A percentile compares a stretch with the other conserved stretches of the same genome.
phyloP scores from a whole-genome alignment of 139 green algal species.

The Raphidocelis subcapitata region DNA sequence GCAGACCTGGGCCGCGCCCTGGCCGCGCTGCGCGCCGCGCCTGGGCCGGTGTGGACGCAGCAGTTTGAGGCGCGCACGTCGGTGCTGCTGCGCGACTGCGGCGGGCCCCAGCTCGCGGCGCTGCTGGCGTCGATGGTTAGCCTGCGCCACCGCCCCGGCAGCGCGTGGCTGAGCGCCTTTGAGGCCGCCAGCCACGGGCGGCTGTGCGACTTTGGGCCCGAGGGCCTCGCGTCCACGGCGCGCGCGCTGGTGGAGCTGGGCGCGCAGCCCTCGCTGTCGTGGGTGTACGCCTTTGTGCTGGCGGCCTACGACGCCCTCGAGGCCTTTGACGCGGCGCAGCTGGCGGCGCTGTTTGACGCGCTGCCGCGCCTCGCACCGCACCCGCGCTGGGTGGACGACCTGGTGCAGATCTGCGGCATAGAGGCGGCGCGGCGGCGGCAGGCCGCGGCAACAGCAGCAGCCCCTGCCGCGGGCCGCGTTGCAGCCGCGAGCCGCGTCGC shows the following conservation, averaged over 20 bases:
- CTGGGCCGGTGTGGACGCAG: constrained; percentile 21
- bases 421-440: constrained; percentile 9
- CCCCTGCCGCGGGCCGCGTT: neutral
- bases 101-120: constrained; percentile 2
- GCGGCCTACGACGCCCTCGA: constrained; percentile 40
- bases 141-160: constrained; percentile 13
- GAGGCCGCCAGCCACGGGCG: constrained; percentile 23
- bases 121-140: constrained; percentile 26
- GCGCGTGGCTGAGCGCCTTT: constrained; percentile 3
- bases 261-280: constrained; percentile 33
- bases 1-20: constrained; percentile 15
- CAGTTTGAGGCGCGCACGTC: constrained; percentile 26
- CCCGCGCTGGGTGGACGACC: constrained; percentile 41
- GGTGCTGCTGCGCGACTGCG: constrained; percentile 15
- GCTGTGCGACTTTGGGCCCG: neutral
- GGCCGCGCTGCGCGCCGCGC: constrained; percentile 24
- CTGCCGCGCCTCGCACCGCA: constrained; percentile 39
- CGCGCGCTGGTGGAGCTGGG: constrained; percentile 5
- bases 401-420: constrained; percentile 29
- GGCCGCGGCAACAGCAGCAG: constrained; percentile 11
- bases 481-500: neutral
- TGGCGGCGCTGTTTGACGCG: constrained; percentile 43
- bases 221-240: neutral
- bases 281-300: constrained; percentile 53
- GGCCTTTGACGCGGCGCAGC: constrained; percentile 36